Conservation (phyloP, 2,329 filamentous ascomycete species). For the Dactylellina sp. region DNA sequence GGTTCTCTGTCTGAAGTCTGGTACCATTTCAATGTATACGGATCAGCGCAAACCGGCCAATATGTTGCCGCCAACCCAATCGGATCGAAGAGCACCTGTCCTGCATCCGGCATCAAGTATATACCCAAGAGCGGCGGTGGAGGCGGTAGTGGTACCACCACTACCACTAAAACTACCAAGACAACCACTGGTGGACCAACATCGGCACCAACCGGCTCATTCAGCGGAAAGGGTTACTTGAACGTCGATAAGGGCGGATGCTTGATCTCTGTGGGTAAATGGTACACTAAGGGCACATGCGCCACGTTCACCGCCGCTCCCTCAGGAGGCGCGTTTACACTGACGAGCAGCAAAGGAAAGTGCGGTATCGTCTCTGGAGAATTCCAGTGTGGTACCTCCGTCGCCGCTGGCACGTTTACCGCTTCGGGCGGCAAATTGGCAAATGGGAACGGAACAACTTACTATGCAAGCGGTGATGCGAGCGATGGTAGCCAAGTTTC, state of each 20-base stretch:
- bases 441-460: constrained; percentile 13
- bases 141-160: constrained; percentile 24
- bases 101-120: constrained; percentile 72
- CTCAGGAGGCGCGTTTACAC: constrained; percentile 68
- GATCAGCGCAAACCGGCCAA: constrained; percentile 65
- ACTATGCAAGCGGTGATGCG: constrained; percentile 31
- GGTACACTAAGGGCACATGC: constrained; percentile 76
- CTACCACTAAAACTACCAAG: constrained; percentile 61
- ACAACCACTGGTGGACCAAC: constrained; percentile 63
- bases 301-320: constrained; percentile 72
- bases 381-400: constrained; percentile 57
- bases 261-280: constrained; percentile 74
- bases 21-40: constrained; percentile 70
- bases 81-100: constrained; percentile 73
- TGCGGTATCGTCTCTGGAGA: constrained; percentile 69
- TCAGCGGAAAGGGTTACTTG: constrained; percentile 72
- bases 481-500: constrained; percentile 36
- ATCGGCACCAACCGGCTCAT: constrained; percentile 63
- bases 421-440: constrained; percentile 23
- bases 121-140: constrained; percentile 68
- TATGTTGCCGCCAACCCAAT: constrained; percentile 68
- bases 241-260: constrained; percentile 73
- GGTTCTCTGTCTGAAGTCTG: constrained; percentile 68
- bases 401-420: constrained; percentile 52
- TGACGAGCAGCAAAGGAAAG: constrained; percentile 71